Base-by-base conservation (phyloP, 768 basidiomycete genomes). In the Tubosaeta brunneosetosa region DNA sequence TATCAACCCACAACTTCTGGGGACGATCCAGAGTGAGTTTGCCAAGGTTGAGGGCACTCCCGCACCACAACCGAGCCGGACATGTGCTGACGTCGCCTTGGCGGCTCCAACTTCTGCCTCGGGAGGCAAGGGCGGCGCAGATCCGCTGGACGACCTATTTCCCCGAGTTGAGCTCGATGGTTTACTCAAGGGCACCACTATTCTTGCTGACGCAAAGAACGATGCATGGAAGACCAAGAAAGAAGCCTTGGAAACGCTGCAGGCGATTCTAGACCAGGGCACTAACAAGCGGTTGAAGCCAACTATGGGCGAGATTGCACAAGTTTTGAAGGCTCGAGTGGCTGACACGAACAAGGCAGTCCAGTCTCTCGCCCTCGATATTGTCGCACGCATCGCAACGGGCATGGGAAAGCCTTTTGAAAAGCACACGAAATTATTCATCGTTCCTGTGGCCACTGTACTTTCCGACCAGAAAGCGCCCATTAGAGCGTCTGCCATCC, bases 341-440 rank as follows among this genome's bases (percentile, higher is more conserved):
- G 81, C 80, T 14, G 97, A 99, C 68, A 86, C 89, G 42, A 99
- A 99, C 74, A 92, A 98, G 65, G 83, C 89, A 9, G 94, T 98
- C 32, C 97, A 98, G 68, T 74, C 78, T 13, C 77, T 97, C 43
- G 89, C 95, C 22, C 80, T 99, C 19, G 93, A 95, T 64, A 87
- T 95, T 51, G 84, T 98, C 49, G 79, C 86, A 33, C 88, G 91
- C 31, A 84, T 98, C 57, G 93, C 97, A 7, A 82, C 78, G 2
- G 94, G 93, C 2, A 98, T 99, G 92, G 94, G 93, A 38, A 92
- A 88, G 65, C 82, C 91, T 2, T 98, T 99, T 64, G 95, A 98
- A 62, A 95, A 91, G 68, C 80, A 95, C 62, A 77, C 81, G 3
- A 85, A 87, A 31, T 74, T 91, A 51, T 88, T 94, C 61, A 80